phyloP scores from a whole-genome alignment of 2,329 filamentous ascomycete genomes.

The Curvularia sp. region DNA sequence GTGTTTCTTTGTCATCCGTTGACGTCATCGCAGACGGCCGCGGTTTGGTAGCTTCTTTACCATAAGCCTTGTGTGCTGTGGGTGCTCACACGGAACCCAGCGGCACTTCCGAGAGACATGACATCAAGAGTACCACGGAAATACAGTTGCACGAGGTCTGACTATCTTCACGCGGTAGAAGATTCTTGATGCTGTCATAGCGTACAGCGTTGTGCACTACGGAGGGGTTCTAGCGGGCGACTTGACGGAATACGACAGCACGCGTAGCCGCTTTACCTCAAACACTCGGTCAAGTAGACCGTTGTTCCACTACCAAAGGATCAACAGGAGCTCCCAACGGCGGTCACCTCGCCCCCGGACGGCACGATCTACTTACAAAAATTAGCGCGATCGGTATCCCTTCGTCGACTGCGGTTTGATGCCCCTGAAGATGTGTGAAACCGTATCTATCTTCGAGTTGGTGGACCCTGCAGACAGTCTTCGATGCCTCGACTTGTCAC shows the following conservation, averaged over 20 bases:
- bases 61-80: slow-evolving; percentile 1
- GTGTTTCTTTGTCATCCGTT: slow-evolving; percentile 9
- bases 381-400: slow-evolving; percentile 21
- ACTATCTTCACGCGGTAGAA: background rate
- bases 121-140: slow-evolving; percentile 2
- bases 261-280: slow-evolving; percentile 4
- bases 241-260: background rate
- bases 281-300: slow-evolving; percentile 9
- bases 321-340: slow-evolving; percentile 2
- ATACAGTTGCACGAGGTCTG: background rate
- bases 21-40: slow-evolving; percentile 10
- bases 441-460: background rate
- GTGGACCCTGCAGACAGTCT: slow-evolving; percentile 6
- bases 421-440: background rate
- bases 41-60: background rate
- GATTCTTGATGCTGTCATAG: background rate
- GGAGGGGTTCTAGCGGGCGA: background rate
- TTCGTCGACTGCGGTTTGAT: background rate
- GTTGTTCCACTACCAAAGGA: slow-evolving; percentile 4
- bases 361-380: slow-evolving; percentile 13
- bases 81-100: slow-evolving; percentile 1
- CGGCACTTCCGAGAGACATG: slow-evolving; percentile 1
- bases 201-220: background rate
- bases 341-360: background rate
- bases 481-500: slow-evolving; percentile 14